Conservation (phyloP, 805 yeast genomes). For the Komagataella pseudopastoris region DNA sequence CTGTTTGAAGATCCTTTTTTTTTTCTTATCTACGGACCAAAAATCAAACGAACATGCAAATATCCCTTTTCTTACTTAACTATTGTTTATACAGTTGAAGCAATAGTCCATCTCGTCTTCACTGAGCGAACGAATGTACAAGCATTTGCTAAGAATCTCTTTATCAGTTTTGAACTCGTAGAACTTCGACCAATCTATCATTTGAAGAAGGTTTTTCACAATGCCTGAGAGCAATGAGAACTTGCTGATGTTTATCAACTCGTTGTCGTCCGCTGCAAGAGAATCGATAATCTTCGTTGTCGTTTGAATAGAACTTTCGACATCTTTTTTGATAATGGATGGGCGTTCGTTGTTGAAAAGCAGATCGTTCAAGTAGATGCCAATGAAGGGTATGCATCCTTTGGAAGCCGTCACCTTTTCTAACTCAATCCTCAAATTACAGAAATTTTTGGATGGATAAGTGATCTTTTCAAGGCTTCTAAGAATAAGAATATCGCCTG, state of each 20-base stretch:
- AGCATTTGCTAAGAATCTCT: slow-evolving; percentile 69
- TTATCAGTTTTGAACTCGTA: slow-evolving; percentile 43
- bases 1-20: background rate
- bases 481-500: slow-evolving; percentile 58
- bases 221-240: slow-evolving; percentile 65
- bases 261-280: slow-evolving; percentile 14
- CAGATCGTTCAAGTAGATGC: slow-evolving; percentile 72
- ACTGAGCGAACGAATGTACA: slow-evolving; percentile 61
- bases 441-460: slow-evolving; percentile 65
- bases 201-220: slow-evolving; percentile 62
- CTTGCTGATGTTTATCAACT: slow-evolving; percentile 62
- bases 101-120: slow-evolving; percentile 56
- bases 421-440: slow-evolving; percentile 49
- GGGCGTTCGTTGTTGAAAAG: slow-evolving; percentile 60
- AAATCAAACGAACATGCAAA: background rate
- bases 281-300: slow-evolving; percentile 5
- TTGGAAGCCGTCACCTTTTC: slow-evolving; percentile 43
- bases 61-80: background rate
- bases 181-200: slow-evolving; percentile 74
- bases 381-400: slow-evolving; percentile 88
- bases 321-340: slow-evolving; percentile 20
- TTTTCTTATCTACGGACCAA: background rate
- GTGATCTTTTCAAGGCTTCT: slow-evolving; percentile 57
- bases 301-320: slow-evolving; percentile 3
- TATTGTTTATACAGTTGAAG: slow-evolving; percentile 5